Percentiles rank a stretch among this genome's conserved stretches.
Evolutionary conservation across 129 eudicot species (phyloP).

Genomic region (Scalesia atractyloides): DNA sequence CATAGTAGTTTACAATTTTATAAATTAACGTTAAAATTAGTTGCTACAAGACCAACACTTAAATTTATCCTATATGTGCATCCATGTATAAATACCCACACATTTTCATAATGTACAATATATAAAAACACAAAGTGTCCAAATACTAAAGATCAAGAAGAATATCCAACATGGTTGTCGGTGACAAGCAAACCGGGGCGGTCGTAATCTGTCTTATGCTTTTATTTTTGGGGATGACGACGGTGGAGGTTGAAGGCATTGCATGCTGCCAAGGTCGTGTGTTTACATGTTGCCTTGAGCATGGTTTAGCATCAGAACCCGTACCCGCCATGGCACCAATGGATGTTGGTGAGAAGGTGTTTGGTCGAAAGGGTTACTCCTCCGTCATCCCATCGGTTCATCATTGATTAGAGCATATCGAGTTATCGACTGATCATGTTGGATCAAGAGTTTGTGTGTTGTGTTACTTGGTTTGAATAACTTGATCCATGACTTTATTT

Average conservation of each 20-base stretch:
- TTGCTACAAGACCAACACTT: too few species aligned
- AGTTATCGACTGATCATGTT: not conserved
- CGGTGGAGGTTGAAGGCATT: constrained; percentile 12
- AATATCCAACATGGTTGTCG: constrained; percentile 20
- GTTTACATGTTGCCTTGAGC: not conserved
- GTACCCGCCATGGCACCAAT: not conserved
- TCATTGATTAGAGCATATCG: not conserved
- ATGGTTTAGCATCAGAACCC: not conserved
- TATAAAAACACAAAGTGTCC: not conserved
- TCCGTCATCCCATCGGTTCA: not conserved
- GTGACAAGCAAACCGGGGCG: constrained; percentile 21
- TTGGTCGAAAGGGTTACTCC: constrained; percentile 32
- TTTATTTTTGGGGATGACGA: constrained; percentile 9
- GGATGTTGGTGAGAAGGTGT: constrained; percentile 7
- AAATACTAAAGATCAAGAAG: not conserved
- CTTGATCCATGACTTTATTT: constrained; percentile 5
- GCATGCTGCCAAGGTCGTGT: constrained; percentile 12
- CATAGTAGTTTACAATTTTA: constrained; percentile 23
- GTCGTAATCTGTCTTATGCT: constrained; percentile 18
- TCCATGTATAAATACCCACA: not conserved
- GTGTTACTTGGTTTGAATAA: constrained; percentile 21
- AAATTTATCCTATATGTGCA: not conserved
- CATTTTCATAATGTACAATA: not conserved
- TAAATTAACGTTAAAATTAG: not conserved
- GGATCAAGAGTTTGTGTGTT: constrained; percentile 10